Conservation (phyloP, 208 protist species). For the Angomonas desouzai region DNA sequence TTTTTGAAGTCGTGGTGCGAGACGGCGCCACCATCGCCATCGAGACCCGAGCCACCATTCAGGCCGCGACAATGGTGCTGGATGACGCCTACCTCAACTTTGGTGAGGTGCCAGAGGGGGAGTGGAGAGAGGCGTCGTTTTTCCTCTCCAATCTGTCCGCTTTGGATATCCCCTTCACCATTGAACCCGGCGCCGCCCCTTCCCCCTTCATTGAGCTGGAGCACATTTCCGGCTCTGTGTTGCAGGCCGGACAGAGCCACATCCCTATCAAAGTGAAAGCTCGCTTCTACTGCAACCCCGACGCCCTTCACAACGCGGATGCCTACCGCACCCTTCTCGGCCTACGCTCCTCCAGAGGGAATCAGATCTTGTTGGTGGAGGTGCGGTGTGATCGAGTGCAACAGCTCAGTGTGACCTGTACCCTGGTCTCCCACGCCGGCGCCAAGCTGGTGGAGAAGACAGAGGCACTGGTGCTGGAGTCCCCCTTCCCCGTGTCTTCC, state of each 20-base stretch:
- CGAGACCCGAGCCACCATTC: constrained; percentile 81
- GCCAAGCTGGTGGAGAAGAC: neutral
- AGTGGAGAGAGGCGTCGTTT: constrained; percentile 60
- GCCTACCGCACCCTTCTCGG: constrained; percentile 45
- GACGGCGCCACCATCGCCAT: constrained; percentile 67
- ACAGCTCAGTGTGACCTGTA: constrained; percentile 49
- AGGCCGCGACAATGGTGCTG: constrained; percentile 57
- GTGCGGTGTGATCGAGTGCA: constrained; percentile 62
- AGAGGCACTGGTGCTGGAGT: constrained; percentile 1
- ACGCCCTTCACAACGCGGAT: constrained; percentile 15
- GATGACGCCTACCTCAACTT: constrained; percentile 64
- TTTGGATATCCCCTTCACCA: constrained; percentile 73
- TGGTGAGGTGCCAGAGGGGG: constrained; percentile 61
- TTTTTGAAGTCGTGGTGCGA: constrained; percentile 83
- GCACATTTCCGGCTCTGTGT: constrained; percentile 26
- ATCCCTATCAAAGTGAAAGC: constrained; percentile 54
- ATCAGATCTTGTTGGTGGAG: constrained; percentile 62
- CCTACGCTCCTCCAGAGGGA: constrained; percentile 47
- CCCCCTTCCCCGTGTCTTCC: constrained; percentile 3
- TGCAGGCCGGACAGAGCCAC: constrained; percentile 54
- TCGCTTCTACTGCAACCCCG: constrained; percentile 29
- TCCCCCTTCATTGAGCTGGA: constrained; percentile 57
- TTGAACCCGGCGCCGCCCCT: constrained; percentile 34
- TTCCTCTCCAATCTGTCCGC: constrained; percentile 68
- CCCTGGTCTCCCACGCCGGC: constrained; percentile 25